These are phyloP conservation scores for Dichomitus squalens DNA, from an alignment of 1,284 basidiomycete genomes.

Conservation along the genomic window DNA sequence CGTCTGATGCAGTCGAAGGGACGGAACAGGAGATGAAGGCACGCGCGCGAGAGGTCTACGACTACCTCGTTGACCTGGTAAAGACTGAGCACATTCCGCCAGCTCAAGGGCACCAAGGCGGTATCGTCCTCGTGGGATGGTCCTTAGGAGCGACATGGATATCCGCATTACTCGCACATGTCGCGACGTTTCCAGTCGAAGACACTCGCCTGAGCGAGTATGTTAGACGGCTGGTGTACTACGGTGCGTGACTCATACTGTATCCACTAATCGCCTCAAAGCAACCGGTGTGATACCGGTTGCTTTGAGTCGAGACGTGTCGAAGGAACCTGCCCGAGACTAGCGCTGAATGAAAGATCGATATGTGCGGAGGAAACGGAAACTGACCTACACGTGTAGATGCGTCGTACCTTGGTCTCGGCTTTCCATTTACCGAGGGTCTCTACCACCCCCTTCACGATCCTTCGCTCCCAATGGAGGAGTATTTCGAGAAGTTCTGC, in stretches of 20 bases:
- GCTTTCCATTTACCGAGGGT: background rate
- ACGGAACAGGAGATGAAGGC: conserved; percentile 14
- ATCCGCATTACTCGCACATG: conserved; percentile 9
- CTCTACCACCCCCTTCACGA: conserved; percentile 14
- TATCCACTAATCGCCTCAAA: background rate
- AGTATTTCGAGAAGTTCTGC: conserved; percentile 6
- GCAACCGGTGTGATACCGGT: background rate
- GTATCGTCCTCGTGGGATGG: conserved; percentile 17
- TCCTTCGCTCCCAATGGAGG: background rate
- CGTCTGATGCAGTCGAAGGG: background rate
- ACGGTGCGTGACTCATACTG: conserved; percentile 3
- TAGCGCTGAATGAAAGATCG: too few species aligned
- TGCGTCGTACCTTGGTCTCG: conserved; percentile 4
- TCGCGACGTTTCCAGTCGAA: conserved; percentile 4
- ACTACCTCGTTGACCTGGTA: conserved; percentile 31
- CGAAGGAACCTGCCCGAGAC: background rate
- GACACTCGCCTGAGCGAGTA: conserved; percentile 7
- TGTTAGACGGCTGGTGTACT: conserved; percentile 10
- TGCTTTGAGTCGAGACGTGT: background rate
- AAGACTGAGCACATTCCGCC: conserved; percentile 20
- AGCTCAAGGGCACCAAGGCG: conserved; percentile 2
- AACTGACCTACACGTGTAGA: background rate
- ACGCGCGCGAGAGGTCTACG: conserved; percentile 25
- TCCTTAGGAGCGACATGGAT: conserved; percentile 13
- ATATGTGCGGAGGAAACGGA: background rate